phyloP scores from a whole-genome alignment of 768 basidiomycete genomes.

The Psilocybe azurescens region DNA sequence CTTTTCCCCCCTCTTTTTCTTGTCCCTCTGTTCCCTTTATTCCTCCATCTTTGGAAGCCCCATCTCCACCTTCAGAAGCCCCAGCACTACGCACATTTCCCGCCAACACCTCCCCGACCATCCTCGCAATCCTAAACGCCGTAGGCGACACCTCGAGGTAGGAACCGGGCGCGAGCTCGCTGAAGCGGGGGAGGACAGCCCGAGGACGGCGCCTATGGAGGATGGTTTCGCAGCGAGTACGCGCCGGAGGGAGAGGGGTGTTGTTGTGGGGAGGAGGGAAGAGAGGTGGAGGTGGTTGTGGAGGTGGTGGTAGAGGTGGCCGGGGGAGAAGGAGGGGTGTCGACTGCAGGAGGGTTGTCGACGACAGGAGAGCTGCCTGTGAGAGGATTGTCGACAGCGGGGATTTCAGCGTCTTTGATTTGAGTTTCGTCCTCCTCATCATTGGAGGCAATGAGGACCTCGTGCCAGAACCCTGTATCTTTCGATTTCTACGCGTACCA shows the following conservation, averaged over 20 bases:
- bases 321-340: neutral
- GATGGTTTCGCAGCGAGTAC: slow-evolving; percentile 68
- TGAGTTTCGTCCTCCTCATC: slow-evolving; percentile 13
- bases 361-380: neutral
- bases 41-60: too few species aligned
- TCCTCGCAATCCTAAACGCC: slow-evolving; percentile 69
- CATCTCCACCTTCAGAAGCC: too few species aligned
- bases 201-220: slow-evolving; percentile 57
- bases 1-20: neutral
- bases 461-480: slow-evolving; percentile 77
- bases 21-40: slow-evolving; percentile 2
- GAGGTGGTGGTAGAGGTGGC: neutral
- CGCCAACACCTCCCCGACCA: slow-evolving; percentile 67
- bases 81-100: neutral
- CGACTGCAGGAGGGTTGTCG: neutral
- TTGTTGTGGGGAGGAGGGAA: neutral
- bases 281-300: neutral
- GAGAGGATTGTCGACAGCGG: neutral
- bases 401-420: too few species aligned
- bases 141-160: slow-evolving; percentile 83
- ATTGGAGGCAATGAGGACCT: slow-evolving; percentile 72
- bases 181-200: slow-evolving; percentile 73
- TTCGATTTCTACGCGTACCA: slow-evolving; percentile 59
- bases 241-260: slow-evolving; percentile 47
- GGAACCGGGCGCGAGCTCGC: slow-evolving; percentile 66